Evolutionary conservation across 495 filamentous ascomycete genomes (phyloP).

Genomic region (Podospora appendiculata): DNA sequence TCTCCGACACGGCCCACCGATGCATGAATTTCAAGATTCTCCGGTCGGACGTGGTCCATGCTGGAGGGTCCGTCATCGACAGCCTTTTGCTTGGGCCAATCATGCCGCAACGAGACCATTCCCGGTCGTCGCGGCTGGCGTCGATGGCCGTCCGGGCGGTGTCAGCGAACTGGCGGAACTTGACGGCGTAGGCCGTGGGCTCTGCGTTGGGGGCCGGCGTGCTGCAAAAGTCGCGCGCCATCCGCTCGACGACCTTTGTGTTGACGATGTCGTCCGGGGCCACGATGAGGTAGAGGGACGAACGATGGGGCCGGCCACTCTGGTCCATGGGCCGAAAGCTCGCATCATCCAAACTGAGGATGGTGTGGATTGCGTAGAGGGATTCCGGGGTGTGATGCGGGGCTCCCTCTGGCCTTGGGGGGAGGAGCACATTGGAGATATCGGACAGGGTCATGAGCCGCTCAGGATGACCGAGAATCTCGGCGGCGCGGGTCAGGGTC

Average conservation of each 20-base stretch:
- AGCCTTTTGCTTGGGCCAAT: slow-evolving; percentile 29
- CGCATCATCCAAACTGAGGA: slow-evolving; percentile 48
- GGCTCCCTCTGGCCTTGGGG: slow-evolving; percentile 34
- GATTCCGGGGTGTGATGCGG: slow-evolving; percentile 38
- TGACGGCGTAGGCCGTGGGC: too few species aligned
- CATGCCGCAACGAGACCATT: slow-evolving; percentile 50
- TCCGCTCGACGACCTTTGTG: too few species aligned
- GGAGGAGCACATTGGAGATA: slow-evolving; percentile 47
- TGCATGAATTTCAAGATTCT: slow-evolving; percentile 64
- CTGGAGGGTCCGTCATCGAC: slow-evolving; percentile 8
- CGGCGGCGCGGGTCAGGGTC: slow-evolving; percentile 42
- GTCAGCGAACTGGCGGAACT: too few species aligned
- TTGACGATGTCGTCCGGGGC: too few species aligned
- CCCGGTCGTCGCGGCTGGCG: slow-evolving; percentile 23
- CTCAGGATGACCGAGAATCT: slow-evolving; percentile 37
- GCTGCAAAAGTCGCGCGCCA: not conserved
- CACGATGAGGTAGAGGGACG: too few species aligned
- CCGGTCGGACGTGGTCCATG: slow-evolving; percentile 42
- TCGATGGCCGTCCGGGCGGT: too few species aligned
- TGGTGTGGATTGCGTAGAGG: slow-evolving; percentile 62
- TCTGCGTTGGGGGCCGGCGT: too few species aligned
- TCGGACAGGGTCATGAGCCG: slow-evolving; percentile 55
- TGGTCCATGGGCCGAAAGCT: slow-evolving; percentile 34
- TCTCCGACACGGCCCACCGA: slow-evolving; percentile 52
- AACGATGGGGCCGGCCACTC: slow-evolving; percentile 8